Base-by-base conservation (phyloP, 495 filamentous ascomycete species). In the Hypoxylon lienhwacheense region DNA sequence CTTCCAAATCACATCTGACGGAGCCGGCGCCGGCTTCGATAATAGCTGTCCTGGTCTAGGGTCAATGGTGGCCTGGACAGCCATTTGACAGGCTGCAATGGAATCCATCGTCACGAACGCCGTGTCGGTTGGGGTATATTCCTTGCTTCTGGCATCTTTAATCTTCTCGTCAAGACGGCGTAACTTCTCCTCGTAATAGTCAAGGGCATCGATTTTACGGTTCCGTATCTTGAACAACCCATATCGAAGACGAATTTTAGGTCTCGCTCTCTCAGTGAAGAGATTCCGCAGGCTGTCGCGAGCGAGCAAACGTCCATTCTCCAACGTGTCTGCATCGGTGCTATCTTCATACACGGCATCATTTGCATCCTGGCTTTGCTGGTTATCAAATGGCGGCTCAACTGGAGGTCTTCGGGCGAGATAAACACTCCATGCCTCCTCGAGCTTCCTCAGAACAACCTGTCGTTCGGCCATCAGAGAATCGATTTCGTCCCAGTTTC, bases 101-200 rank as follows among this genome's bases (percentile, higher is more conserved):
- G 90, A 95, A 68, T 96, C 86, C 88, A 99, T 91, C 0, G 95
- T 97, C 24, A 99, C 90, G 67, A 97, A 97, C 5, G 95, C 95
- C 25, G 95, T 75, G 32, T 91, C 84, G 0, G 83, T 90, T 1
- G 95, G 78, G 6, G 77, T 71, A 64, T 88, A 97, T 11, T 86
- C 83, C 66, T 91, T 91, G 58, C 81, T 80, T 19, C 95, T 81
- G 0, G 87, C 83, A 11, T 56, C 67, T 15, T 67, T 66, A 32
- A 99, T 91, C 60, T 85, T 76, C 32, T 91, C 89, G 51, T 97
- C 92, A 4, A 93, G 66, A 21, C 77, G 81, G 11, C 85, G 85
- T n/a, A 97, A 77, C 61, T 86, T 86, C 63, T 95, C 89, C 57
- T 91, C 86, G 64, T 87, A 96, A 66, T 97, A 91, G 67, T 96